phyloP scores from a whole-genome alignment of 768 basidiomycete species.

The Ramaria sp. region DNA sequence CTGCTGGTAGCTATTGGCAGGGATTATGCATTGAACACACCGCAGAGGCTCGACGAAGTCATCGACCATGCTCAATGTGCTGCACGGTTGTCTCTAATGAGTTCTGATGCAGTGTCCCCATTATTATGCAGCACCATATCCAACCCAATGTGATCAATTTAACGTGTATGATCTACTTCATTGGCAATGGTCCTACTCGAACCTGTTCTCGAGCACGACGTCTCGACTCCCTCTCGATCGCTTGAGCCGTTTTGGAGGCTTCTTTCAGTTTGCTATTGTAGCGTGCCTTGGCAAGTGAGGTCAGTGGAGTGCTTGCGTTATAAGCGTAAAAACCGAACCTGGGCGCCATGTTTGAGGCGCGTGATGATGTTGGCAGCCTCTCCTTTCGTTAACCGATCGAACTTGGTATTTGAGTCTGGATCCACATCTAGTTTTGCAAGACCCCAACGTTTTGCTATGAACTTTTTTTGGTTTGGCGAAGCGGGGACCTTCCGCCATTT shows the following conservation, averaged over 20 bases:
- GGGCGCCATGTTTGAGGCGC: constrained; percentile 65
- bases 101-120: constrained; percentile 55
- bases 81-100: constrained; percentile 47
- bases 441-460: constrained; percentile 44
- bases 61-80: constrained; percentile 55
- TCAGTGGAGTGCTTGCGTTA: not conserved
- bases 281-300: constrained; percentile 30
- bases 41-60: constrained; percentile 29
- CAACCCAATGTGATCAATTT: too few relatives aligned
- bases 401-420: constrained; percentile 20
- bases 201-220: constrained; percentile 46
- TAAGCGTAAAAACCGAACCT: constrained; percentile 29
- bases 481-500: constrained; percentile 56
- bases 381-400: constrained; percentile 55
- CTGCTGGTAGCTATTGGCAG: constrained; percentile 40
- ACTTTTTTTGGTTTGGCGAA: constrained; percentile 44
- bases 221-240: constrained; percentile 34
- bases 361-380: constrained; percentile 72
- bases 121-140: constrained; percentile 19
- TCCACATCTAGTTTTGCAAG: constrained; percentile 12
- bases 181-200: constrained; percentile 43
- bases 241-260: constrained; percentile 23
- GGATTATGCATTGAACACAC: constrained; percentile 30
- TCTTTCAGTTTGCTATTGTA: constrained; percentile 42
- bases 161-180: not conserved